Conservation (phyloP, 495 filamentous ascomycete genomes). For the Staphylotrichum longicolle region DNA sequence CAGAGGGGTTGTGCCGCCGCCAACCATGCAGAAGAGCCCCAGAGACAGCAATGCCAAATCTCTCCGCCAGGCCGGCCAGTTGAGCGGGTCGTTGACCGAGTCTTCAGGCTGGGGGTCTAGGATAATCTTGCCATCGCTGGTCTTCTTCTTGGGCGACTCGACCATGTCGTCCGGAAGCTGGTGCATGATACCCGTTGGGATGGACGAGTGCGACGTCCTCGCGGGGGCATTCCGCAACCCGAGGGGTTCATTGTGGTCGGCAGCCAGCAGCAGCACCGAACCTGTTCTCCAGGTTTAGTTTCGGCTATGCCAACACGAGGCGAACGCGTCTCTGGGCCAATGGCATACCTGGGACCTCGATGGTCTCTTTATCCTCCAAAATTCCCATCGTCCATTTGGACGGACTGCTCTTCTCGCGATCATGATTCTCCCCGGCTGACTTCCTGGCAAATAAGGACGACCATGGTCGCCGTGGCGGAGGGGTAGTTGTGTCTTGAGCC, state of each 20-base stretch:
- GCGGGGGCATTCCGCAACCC: constrained; percentile 73
- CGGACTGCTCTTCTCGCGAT: constrained; percentile 21
- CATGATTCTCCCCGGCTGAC: constrained; percentile 12
- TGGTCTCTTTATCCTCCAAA: constrained; percentile 75
- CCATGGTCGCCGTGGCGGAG: constrained; percentile 21
- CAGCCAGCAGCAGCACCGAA: constrained; percentile 74
- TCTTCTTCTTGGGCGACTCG: constrained; percentile 65
- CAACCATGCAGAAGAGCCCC: constrained; percentile 88
- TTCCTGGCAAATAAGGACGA: constrained; percentile 18
- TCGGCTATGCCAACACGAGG: no score
- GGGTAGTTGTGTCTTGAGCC: constrained; percentile 11
- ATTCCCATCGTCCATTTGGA: constrained; percentile 75
- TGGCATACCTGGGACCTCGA: constrained; percentile 85
- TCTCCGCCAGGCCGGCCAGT: constrained; percentile 83
- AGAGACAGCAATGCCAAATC: constrained; percentile 79
- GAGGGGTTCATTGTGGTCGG: constrained; percentile 75
- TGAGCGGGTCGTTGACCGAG: constrained; percentile 85
- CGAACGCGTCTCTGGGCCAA: no score
- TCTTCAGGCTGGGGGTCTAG: constrained; percentile 92
- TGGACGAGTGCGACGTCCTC: constrained; percentile 72
- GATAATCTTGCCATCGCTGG: constrained; percentile 78
- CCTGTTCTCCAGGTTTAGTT: constrained; percentile 46
- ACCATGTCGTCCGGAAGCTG: constrained; percentile 28
- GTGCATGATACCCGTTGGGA: constrained; percentile 57
- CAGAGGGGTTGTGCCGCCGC: constrained; percentile 89